These are phyloP conservation scores for Fusarium ambrosium DNA, from an alignment of 2,329 filamentous ascomycete genomes.

Conservation along the genomic window DNA sequence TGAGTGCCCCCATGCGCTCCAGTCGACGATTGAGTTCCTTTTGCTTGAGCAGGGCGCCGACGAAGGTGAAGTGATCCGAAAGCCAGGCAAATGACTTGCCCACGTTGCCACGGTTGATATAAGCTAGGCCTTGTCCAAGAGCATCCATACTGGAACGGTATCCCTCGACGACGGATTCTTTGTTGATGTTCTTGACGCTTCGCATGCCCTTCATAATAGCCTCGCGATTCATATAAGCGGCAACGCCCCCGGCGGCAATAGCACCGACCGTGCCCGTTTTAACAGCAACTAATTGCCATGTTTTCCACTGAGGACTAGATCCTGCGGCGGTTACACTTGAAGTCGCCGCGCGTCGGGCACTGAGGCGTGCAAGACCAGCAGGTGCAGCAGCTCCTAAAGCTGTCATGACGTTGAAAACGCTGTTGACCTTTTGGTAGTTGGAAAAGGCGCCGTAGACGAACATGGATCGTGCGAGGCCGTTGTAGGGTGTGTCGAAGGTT, in stretches of 20 bases:
- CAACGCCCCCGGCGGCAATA: slow-evolving; percentile 83
- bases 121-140: slow-evolving; percentile 67
- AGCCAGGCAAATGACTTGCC: slow-evolving; percentile 83
- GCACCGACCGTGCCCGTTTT: slow-evolving; percentile 85
- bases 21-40: slow-evolving; percentile 79
- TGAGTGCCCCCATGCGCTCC: slow-evolving; percentile 70
- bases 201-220: slow-evolving; percentile 68
- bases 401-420: slow-evolving; percentile 70
- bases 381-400: slow-evolving; percentile 65
- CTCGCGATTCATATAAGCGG: slow-evolving; percentile 83
- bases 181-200: slow-evolving; percentile 62
- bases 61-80: slow-evolving; percentile 86
- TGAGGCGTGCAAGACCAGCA: slow-evolving; percentile 54
- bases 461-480: slow-evolving; percentile 72
- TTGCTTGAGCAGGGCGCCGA: slow-evolving; percentile 81
- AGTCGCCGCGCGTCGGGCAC: slow-evolving; percentile 34
- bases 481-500: slow-evolving; percentile 88
- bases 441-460: slow-evolving; percentile 72
- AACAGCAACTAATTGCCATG: slow-evolving; percentile 77
- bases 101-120: slow-evolving; percentile 70
- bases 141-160: slow-evolving; percentile 64
- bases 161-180: slow-evolving; percentile 61
- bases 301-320: slow-evolving; percentile 61
- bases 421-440: slow-evolving; percentile 69
- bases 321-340: slow-evolving; percentile 41